Conservation (phyloP, 495 filamentous ascomycete genomes). For the Xylona heveae region DNA sequence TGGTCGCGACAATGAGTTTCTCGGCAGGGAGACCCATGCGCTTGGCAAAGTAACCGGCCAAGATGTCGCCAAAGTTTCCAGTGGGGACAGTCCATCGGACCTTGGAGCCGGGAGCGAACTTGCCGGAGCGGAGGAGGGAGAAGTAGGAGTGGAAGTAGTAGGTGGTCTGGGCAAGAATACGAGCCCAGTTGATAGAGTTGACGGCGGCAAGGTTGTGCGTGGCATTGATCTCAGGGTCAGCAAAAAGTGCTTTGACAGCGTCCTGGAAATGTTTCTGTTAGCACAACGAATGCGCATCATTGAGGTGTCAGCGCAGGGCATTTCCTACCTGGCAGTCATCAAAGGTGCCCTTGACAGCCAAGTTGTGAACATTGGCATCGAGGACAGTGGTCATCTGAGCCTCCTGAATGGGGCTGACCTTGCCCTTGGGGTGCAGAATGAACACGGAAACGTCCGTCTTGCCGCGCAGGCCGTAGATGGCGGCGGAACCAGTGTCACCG, state of each 20-base stretch:
- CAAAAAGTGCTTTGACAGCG: constrained; percentile 83
- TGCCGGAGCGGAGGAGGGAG: constrained; percentile 33
- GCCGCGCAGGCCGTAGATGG: constrained; percentile 89
- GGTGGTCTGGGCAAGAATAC: constrained; percentile 82
- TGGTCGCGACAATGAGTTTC: constrained; percentile 73
- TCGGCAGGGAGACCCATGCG: constrained; percentile 74
- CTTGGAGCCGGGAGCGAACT: constrained; percentile 25
- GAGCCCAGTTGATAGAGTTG: constrained; percentile 78
- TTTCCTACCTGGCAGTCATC: constrained; percentile 67
- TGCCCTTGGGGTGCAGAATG: constrained; percentile 72
- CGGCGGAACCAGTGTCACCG: constrained; percentile 87
- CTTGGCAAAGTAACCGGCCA: constrained; percentile 80
- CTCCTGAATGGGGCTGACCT: constrained; percentile 71
- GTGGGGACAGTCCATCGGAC: constrained; percentile 71
- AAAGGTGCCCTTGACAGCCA: constrained; percentile 72
- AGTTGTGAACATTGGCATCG: constrained; percentile 75
- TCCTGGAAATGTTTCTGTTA: no score
- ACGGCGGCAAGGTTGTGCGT: constrained; percentile 62
- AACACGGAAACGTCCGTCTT: constrained; percentile 91
- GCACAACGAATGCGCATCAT: no score
- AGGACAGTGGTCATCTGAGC: constrained; percentile 85
- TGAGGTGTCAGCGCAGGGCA: background rate
- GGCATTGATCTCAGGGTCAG: constrained; percentile 50
- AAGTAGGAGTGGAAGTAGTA: constrained; percentile 92
- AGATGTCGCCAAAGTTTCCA: constrained; percentile 92